Evolutionary conservation across 495 filamentous ascomycete species (phyloP), one percentile per base, ranked within the genome.

Genomic region (Aspergillus wentii): DNA sequence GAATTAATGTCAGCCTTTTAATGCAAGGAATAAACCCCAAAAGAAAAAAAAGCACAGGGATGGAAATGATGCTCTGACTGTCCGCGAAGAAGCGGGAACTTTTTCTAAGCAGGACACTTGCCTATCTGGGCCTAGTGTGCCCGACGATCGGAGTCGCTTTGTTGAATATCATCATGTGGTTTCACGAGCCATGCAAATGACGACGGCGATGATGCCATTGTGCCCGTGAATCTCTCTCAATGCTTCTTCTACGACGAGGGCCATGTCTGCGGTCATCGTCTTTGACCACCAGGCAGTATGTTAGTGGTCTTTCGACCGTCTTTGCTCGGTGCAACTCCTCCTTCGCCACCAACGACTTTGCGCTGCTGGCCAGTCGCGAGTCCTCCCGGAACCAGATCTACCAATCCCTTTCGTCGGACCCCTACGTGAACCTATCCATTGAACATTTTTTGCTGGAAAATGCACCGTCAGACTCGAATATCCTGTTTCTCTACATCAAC

Each of bases 341-440:
- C 5, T 61, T 55, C 35, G 32, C 60, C 20, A 46, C 54, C 28
- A 36, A 57, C 27, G 47, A 52, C 9, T 72, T 76, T 44, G 53
- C 69, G 11, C 63, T 71, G 38, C 52, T 66, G 20, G 64, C 64
- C 38, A 47, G 57, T 30, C 62, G 66, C 20, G 54, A 49, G 27
- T 49, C 57, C 21, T 71, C 57, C 62, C 83, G 60, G 22, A 63
- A 79, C 37, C 80, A 85, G 46, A 78, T 90, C 49, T 94, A 94
- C 68, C 72, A 86, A 43, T 95, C 89, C 18, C 67, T 69, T 40
- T 82, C 71, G 39, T 61, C 61, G 15, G 76, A 89, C 54, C 89
- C 94, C n/a, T 87, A 83, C 61, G 61, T 94, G 40, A 98, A 98
- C 64, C 85, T 98, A 35, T 85, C 88, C n/a, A 84, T 95, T 54